Evolutionary conservation across 2,329 filamentous ascomycete species (phyloP), one percentile per base, ranked within the genome.

Genomic region (Pseudohalonectria lignicola): DNA sequence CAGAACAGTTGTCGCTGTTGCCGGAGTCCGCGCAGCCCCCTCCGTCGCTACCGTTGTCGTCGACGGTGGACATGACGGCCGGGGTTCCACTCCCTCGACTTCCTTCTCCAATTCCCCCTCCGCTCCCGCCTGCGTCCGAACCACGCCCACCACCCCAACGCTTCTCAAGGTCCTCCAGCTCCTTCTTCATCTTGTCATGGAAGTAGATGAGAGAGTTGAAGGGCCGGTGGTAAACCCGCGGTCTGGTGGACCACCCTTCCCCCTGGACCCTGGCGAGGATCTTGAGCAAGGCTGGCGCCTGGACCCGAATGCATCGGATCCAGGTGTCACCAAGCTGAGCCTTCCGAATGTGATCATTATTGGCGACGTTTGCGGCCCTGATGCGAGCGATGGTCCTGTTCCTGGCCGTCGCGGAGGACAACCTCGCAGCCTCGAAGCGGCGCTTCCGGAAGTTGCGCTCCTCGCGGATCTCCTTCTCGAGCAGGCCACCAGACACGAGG

Each of bases 171-270:
- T 36, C 37, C 21, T 19, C 29, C 13, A 39, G 21, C 16, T 26
- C 35, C 23, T 39, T 21, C 12, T 26, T 34, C 23, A 44, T 34
- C 4, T 37, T 12, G 1, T 21, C 6, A 15, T 46, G 44, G n/a
- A 36, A 39, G 30, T 42, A 41, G 16, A 46, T 37, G 18, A 46
- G 31, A 8, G 44, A 41, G n/a, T 34, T 41, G 35, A 46, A 46
- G 8, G 44, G 44, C 5, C 44, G 42, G 19, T 41, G 39, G 34
- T 43, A 46, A 2, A 42, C 40, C 7, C 44, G 40, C 6, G 42
- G 42, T 20, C 40, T 28, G 17, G 41, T 34, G 13, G 39, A 39
- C 44, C 44, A 46, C 2, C 23, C 21, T 34, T 46, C 44, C 15
- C 39, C 26, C 13, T 43, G 40, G 25, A 44, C 37, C 18, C 30